Evolutionary conservation across 1,284 basidiomycete species (phyloP), one percentile per base, ranked within the genome.

Genomic region (Tranzscheliella williamsii): DNA sequence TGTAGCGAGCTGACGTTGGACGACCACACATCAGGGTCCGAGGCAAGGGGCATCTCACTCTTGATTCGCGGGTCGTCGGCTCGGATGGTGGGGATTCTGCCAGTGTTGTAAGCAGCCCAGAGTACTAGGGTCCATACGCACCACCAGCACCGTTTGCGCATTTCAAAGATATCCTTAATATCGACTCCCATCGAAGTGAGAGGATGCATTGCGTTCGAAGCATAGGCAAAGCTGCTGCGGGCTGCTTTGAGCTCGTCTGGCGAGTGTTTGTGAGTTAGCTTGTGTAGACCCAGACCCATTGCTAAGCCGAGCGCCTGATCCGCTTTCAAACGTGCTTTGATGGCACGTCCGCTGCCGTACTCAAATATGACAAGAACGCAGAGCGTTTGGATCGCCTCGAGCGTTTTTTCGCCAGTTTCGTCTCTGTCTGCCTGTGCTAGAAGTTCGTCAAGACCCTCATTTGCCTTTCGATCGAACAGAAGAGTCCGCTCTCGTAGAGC

Each of bases 141-240:
- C 71, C 71, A 73, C 71, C 71, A 73, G 35, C 61, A 58, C 12
- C 67, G 48, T 42, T 72, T 72, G 50, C 58, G 61, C 69, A 73
- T 71, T 57, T 73, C 69, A 20, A 57, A 66, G 9, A 68, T 43
- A 26, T 68, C 67, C 40, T 39, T 44, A 18, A 47, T 24, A 22
- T 57, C 51, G 12, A 62, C 47, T 24, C 53, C 57, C 47, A 54
- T 53, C 29, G 45, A 41, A 20, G 45, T 48, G 44, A 60, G 52
- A 16, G 54, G 43, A 27, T 56, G 63, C 9, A 23, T 27, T 7
- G 44, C 42, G n/a, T 23, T 60, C 16, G 51, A 55, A 6, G 33
- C 33, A 37, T 61, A 55, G 0, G 53, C 54, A 27, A 58, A 63
- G 52, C 55, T 63, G 45, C 51, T 54, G 21, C 35, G 50, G 21